Base-by-base conservation (phyloP, 2,329 filamentous ascomycete genomes). In the Pseudocercospora cruenta region DNA sequence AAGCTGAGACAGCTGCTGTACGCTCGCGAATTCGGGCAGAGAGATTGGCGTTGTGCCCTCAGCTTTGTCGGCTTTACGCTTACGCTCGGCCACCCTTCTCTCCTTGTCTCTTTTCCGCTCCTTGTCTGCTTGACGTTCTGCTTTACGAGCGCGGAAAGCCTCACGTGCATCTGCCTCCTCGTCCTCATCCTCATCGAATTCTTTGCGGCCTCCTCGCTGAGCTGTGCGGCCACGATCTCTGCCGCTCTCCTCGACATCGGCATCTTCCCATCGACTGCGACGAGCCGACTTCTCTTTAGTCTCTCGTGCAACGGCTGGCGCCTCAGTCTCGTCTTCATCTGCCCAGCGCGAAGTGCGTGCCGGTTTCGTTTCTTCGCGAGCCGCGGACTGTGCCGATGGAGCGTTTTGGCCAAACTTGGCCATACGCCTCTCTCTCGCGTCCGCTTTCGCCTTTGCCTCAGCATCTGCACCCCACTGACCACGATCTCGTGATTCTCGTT, bases 1-100 rank as follows among this genome's bases (percentile, higher is more conserved):
- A 3, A 91, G 87, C 67, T 88, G 84, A 3, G 93, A 93, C 47
- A 99, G 81, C 70, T 94, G 92, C 9, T 87, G 85, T n/a, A 97
- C 90, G 73, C 88, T 95, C 78, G 99, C 96, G 73, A 93, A 96
- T 75, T 97, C 92, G 0, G 96, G 96, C 22, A 99, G 82, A 61
- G 90, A 87, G 54, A 99, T 91, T 1, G 84, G 85, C 1, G 86
- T 87, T 5, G 82, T 78, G n/a, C 81, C 78, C 39, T 78, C 74
- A 33, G 74, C 72, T 33, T 78, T 65, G 67, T 72, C 65, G 16
- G 72, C 72, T 45, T 75, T 73, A 54, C 72, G 70, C 33, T 70
- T 66, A 9, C 66, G 68, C 51, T 70, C 71, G 10, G 71, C 65
- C 45, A 62, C 69, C 58, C 70, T 63, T 16, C 71, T 66, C 16